Percentiles rank a stretch among this genome's conserved stretches.
Conservation (phyloP, 1,139 yeast species). For the Taphrina deformans region DNA sequence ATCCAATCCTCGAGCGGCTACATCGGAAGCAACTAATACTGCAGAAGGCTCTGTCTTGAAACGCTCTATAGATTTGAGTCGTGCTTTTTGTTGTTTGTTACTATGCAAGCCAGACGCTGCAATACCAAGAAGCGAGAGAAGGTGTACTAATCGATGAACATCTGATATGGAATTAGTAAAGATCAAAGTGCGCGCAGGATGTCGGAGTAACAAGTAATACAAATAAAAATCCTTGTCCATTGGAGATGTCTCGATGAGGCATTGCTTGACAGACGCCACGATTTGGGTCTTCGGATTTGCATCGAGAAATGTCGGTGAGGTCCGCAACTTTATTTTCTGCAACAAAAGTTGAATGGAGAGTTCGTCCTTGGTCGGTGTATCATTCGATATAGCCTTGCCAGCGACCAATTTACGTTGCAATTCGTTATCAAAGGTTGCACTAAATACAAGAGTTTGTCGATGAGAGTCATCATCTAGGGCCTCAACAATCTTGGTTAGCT, state of each 20-base stretch:
- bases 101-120: conserved; percentile 85
- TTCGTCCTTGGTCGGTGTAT: conserved; percentile 39
- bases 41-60: conserved; percentile 52
- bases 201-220: conserved; percentile 81
- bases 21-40: conserved; percentile 90
- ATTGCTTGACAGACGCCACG: conserved; percentile 74
- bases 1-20: conserved; percentile 97
- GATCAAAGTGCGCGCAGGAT: conserved; percentile 85
- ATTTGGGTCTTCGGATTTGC: conserved; percentile 84
- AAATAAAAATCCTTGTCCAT: conserved; percentile 85
- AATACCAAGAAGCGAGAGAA: conserved; percentile 66
- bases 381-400: conserved; percentile 39
- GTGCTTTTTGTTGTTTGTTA: conserved; percentile 90
- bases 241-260: conserved; percentile 87
- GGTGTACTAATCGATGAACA: conserved; percentile 79
- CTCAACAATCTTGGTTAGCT: conserved; percentile 77
- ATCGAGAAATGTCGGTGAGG: conserved; percentile 64
- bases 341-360: conserved; percentile 47
- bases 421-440: conserved; percentile 89
- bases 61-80: conserved; percentile 77
- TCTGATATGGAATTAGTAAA: conserved; percentile 94
- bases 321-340: conserved; percentile 46
- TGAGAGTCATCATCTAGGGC: conserved; percentile 49
- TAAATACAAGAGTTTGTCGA: conserved; percentile 90
- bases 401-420: conserved; percentile 67